Base-by-base conservation (phyloP, 768 basidiomycete species). In the Leccinum rimulosum region DNA sequence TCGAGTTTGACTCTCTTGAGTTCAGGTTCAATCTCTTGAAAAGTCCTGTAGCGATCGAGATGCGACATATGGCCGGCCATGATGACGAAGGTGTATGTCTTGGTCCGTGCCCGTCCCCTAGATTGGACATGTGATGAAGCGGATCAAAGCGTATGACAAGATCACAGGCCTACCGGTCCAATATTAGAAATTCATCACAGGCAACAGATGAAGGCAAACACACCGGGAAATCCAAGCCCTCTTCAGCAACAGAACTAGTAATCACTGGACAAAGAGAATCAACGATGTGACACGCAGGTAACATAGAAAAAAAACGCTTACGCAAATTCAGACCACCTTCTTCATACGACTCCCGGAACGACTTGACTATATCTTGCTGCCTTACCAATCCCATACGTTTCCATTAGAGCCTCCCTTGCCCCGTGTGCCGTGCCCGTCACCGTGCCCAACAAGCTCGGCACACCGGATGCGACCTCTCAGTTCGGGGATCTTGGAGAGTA, bases 201-300 rank as follows among this genome's bases (percentile, higher is more conserved):
- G 27, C 17, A 49, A 52, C 33, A 31, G 17, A 35, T 55, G 45
- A 12, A 30, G 50, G 15, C 38, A 47, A 40, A 73, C 82, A 56
- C 67, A 89, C 88, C 25, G 88, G 89, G 75, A 96, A 93, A 70
- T 96, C 93, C 17, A 96, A 80, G 0, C 94, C 94, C 76, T 96
- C 94, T 72, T 96, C 94, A 0, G 92, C 94, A 14, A 95, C 92
- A 6, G 87, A 86, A 0, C 92, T 94, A 4, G 92, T 89, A 62
- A 95, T 79, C 22, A 95, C 88, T 86, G 59, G 36, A 58, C 43
- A 54, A 31, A 47, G 49, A 15, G 12, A 4, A 17, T 63, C 22
- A 58, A 52, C 12, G 48, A 19, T 11, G 40, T 28, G 10, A 11
- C 15, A 30, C 22, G 17, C 49, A 22, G 19, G 38, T 2, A 17